Evolutionary conservation across 331 rosid genomes (phyloP).

Genomic region (Pyrus hybrid): DNA sequence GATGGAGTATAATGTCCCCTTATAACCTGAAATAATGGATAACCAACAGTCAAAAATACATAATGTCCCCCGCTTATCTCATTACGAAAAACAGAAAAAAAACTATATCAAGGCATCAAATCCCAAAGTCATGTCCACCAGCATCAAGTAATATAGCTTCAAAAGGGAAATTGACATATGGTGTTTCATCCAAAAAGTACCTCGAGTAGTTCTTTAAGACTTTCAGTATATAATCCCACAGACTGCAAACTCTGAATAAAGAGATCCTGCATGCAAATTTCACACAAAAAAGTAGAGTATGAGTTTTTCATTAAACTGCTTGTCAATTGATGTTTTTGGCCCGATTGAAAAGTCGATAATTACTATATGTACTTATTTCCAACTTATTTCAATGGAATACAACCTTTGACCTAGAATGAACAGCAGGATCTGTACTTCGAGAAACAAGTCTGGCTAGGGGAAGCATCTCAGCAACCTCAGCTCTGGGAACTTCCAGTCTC

Average conservation of each 20-base stretch:
- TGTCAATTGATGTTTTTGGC: too few relatives aligned
- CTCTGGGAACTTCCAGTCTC: slow-evolving; percentile 78
- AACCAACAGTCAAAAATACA: neutral
- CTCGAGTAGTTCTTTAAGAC: slow-evolving; percentile 55
- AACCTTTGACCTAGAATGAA: slow-evolving; percentile 90
- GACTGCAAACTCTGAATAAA: slow-evolving; percentile 78
- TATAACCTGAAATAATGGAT: slow-evolving; percentile 46
- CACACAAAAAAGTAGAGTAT: neutral
- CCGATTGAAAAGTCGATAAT: neutral
- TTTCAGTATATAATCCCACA: slow-evolving; percentile 53
- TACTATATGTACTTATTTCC: neutral
- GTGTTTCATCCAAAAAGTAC: slow-evolving; percentile 31
- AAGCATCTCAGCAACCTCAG: slow-evolving; percentile 95
- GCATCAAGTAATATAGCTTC: slow-evolving; percentile 5
- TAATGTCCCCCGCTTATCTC: neutral
- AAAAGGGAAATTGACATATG: slow-evolving; percentile 8
- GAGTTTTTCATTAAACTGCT: neutral
- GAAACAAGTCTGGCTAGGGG: slow-evolving; percentile 91
- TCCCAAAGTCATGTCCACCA: neutral
- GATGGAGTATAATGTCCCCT: slow-evolving; percentile 43
- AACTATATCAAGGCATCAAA: neutral
- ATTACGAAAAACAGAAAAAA: neutral
- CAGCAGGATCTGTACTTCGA: slow-evolving; percentile 76
- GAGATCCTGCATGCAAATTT: slow-evolving; percentile 56
- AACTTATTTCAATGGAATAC: slow-evolving; percentile 20